A percentile compares a stretch with the other conserved stretches of the same genome.
Evolutionary conservation across 164 flowering plant genomes (phyloP).

Genomic region (Nelumbo lutea): DNA sequence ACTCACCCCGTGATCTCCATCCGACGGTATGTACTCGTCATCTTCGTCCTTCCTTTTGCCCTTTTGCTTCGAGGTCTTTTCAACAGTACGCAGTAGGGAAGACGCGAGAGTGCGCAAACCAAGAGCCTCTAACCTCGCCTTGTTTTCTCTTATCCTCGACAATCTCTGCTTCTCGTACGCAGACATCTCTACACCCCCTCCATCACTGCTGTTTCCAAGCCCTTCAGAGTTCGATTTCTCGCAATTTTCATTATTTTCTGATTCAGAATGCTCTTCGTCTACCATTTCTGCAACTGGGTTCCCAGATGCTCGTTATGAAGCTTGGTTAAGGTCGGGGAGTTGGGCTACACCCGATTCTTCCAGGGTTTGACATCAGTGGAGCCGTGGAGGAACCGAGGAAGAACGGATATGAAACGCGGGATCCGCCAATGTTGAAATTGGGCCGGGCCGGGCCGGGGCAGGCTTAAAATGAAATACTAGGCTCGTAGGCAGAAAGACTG

Average conservation of each 20-base stretch:
- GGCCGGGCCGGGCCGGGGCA: too few species aligned
- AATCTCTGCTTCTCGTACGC: constrained; percentile 71
- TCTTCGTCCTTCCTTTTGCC: constrained; percentile 42
- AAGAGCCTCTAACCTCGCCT: constrained; percentile 59
- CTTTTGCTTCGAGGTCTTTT: constrained; percentile 16
- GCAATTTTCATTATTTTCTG: constrained; percentile 23
- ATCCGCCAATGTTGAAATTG: too few species aligned
- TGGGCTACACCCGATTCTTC: too few species aligned
- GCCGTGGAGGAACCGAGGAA: too few species aligned
- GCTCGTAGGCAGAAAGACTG: too few species aligned
- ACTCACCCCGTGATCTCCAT: constrained; percentile 25
- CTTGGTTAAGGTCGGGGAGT: too few species aligned
- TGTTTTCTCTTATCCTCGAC: constrained; percentile 57
- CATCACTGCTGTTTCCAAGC: constrained; percentile 4
- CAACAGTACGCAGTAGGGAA: constrained; percentile 32
- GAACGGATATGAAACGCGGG: too few species aligned
- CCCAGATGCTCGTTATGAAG: background rate
- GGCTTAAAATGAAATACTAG: too few species aligned
- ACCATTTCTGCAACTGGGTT: constrained; percentile 10
- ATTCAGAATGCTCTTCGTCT: constrained; percentile 12
- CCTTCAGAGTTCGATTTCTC: constrained; percentile 26
- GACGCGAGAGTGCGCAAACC: constrained; percentile 54
- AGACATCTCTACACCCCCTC: constrained; percentile 15
- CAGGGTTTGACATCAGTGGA: too few species aligned
- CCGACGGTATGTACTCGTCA: constrained; percentile 57